Evolutionary conservation across 768 basidiomycete species (phyloP).

Genomic region (Solioccasus polychromus): DNA sequence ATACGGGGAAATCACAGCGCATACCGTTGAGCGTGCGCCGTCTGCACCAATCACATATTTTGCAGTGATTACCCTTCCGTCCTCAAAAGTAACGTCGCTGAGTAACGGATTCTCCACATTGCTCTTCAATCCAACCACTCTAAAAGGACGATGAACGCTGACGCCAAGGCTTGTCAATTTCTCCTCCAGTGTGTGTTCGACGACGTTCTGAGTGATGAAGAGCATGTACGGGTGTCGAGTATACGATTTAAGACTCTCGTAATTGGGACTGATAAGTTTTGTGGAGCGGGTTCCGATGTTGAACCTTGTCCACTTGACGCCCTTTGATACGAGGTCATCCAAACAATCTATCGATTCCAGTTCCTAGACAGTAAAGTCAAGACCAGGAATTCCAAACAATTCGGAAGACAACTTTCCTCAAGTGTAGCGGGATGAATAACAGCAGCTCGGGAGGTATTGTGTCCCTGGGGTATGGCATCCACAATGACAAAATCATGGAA

Average conservation of each 20-base stretch:
- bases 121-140: conserved; percentile 36
- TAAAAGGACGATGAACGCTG: conserved; percentile 36
- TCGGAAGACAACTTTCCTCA: conserved; percentile 34
- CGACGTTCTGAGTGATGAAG: conserved; percentile 42
- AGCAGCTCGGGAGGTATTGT: conserved; percentile 42
- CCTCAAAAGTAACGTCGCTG: conserved; percentile 45
- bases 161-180: conserved; percentile 33
- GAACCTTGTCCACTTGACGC: conserved; percentile 31
- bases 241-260: conserved; percentile 35
- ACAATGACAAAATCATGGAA: conserved; percentile 43
- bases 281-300: conserved; percentile 30
- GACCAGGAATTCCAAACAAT: conserved; percentile 10
- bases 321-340: conserved; percentile 35
- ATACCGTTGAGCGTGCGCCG: conserved; percentile 45
- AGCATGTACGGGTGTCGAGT: conserved; percentile 45
- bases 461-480: conserved; percentile 34
- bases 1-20: conserved; percentile 1
- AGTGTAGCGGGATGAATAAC: conserved; percentile 51
- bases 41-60: conserved; percentile 53
- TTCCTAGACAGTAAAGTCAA: conserved; percentile 39
- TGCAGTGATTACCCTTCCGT: conserved; percentile 41
- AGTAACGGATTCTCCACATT: conserved; percentile 28
- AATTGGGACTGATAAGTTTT: conserved; percentile 28
- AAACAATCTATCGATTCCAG: conserved; percentile 44
- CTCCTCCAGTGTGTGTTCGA: conserved; percentile 41